Conservation (phyloP, 2,329 filamentous ascomycete genomes). For the Elsinoe necatrix region DNA sequence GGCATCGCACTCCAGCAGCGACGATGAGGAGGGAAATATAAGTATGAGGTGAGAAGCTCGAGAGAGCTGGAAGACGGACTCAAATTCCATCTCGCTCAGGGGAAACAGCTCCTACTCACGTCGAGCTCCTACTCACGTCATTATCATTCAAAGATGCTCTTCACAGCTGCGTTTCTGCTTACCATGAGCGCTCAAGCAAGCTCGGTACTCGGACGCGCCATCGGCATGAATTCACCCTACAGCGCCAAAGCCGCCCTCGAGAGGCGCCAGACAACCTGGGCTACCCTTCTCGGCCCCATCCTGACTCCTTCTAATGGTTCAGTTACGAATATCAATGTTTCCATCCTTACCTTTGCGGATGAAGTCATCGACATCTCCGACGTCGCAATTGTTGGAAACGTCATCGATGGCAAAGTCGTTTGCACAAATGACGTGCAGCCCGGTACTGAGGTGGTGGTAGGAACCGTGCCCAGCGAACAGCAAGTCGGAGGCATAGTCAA, state of each 20-base stretch:
- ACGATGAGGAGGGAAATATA: too few relatives aligned
- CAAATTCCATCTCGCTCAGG: too few relatives aligned
- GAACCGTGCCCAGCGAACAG: background rate
- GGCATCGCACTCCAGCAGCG: too few relatives aligned
- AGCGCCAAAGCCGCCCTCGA: background rate
- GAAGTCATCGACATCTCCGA: background rate
- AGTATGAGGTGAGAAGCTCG: too few relatives aligned
- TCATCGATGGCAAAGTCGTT: background rate
- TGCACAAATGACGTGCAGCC: background rate
- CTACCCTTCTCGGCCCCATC: background rate
- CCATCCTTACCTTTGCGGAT: background rate
- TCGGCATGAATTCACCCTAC: background rate
- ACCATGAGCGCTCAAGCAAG: background rate
- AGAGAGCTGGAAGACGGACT: too few relatives aligned
- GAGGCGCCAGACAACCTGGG: background rate
- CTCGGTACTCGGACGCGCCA: background rate
- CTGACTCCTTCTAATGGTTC: background rate
- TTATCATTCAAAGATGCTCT: background rate
- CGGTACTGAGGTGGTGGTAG: background rate
- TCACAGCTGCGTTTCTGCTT: background rate
- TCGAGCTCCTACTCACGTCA: too few relatives aligned
- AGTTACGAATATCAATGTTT: background rate
- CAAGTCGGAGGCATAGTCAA: background rate
- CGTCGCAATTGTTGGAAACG: background rate
- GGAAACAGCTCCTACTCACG: too few relatives aligned